Conservation (phyloP, 768 basidiomycete genomes). For the Lyophyllum semitale region DNA sequence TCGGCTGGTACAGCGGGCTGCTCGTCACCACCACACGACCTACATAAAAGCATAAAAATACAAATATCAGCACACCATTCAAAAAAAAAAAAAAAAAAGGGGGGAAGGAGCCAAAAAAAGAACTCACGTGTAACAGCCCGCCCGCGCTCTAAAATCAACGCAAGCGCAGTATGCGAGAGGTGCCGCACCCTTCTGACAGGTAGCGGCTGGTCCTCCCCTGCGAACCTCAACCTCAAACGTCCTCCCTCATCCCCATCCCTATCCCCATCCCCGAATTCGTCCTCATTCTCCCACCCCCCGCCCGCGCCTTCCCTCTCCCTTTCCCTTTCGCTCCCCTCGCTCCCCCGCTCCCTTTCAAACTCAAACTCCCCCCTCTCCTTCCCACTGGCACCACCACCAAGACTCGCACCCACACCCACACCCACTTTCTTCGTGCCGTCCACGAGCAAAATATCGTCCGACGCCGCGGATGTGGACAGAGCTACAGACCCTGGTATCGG, state of each 20-base stretch:
- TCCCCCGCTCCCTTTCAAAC: background rate
- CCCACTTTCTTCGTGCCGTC: background rate
- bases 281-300: background rate
- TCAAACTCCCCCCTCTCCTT: background rate
- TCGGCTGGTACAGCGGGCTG: conserved; percentile 82
- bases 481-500: no score
- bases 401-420: background rate
- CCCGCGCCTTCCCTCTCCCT: background rate
- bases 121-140: conserved; percentile 63
- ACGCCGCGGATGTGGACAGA: conserved; percentile 1
- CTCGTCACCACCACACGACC: conserved; percentile 77
- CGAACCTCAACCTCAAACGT: background rate
- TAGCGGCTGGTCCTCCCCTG: no score
- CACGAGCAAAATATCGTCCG: background rate
- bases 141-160: conserved; percentile 81
- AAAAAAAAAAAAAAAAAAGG: background rate
- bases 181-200: conserved; percentile 38
- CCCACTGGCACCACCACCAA: background rate
- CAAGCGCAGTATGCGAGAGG: conserved; percentile 77
- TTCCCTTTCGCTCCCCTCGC: background rate
- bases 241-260: background rate
- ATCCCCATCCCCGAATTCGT: background rate
- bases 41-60: conserved; percentile 7
- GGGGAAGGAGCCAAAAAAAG: background rate
- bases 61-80: no score